Evolutionary conservation across 2,329 filamentous ascomycete species (phyloP).

Genomic region (Trichophyton schoenleinii): DNA sequence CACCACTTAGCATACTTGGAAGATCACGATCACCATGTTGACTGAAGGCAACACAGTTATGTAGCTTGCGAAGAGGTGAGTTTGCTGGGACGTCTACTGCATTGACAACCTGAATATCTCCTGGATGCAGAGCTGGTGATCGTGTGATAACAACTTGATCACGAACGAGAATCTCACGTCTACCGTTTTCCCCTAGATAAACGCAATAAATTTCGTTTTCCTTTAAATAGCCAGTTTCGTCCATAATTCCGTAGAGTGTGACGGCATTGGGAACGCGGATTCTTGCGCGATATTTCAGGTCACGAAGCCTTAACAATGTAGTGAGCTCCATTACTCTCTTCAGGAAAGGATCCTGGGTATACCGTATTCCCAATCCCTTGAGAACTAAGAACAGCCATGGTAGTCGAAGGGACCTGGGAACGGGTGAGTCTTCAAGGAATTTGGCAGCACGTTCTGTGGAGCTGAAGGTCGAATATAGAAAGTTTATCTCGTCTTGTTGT

Average conservation of each 20-base stretch:
- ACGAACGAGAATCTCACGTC: constrained; percentile 24
- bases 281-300: constrained; percentile 65
- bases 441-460: constrained; percentile 49
- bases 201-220: constrained; percentile 58
- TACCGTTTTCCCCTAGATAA: constrained; percentile 33
- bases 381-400: constrained; percentile 51
- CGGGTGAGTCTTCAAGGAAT: constrained; percentile 51
- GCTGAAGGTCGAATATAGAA: constrained; percentile 47
- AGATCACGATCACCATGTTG: constrained; percentile 58
- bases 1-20: constrained; percentile 65
- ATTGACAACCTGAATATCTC: constrained; percentile 57
- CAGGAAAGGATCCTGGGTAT: constrained; percentile 56
- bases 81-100: constrained; percentile 42
- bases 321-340: constrained; percentile 57
- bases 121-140: constrained; percentile 70
- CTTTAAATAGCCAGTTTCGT: constrained; percentile 57
- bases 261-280: constrained; percentile 59
- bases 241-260: constrained; percentile 74
- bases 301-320: constrained; percentile 56
- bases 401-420: constrained; percentile 50
- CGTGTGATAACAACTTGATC: constrained; percentile 52
- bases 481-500: constrained; percentile 50
- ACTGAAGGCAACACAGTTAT: constrained; percentile 70
- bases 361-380: constrained; percentile 46
- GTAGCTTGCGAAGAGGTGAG: constrained; percentile 50